Evolutionary conservation across 768 basidiomycete genomes (phyloP), one percentile per base, ranked within the genome.

Genomic region (Suillus variegatus): DNA sequence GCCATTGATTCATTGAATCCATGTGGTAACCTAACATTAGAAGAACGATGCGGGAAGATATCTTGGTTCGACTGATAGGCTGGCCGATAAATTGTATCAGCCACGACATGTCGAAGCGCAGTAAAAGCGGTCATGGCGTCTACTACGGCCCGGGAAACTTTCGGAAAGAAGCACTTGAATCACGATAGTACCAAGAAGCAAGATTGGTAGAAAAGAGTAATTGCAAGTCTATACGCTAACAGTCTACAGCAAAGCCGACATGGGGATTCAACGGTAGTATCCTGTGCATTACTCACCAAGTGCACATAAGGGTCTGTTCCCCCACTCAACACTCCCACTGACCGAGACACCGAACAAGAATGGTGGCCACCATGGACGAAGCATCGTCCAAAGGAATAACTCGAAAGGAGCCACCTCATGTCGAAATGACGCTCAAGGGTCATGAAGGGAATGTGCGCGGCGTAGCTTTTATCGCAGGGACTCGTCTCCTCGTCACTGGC

Each of bases 361-460:
- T 49, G 47, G 20, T 12, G 12, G 12, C 6, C 12, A 22, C 47
- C 12, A 49, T 10, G 3, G 2, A 22, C 52, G 8, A 32, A 18
- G 9, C 28, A 54, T 54, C 18, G 0, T 14, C 52, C 32, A 32
- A 6, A 32, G 32, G 32, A 32, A 32, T 32, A 32, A 32, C 32
- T 32, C 32, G 32, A 3, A 16, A 32, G 18, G 52, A 3, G 61
- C 66, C n/a, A 47, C 63, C 14, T 60, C 56, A 46, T 32, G 25
- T 49, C 18, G 7, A 47, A 28, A 10, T 47, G 25, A 28, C 28
- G 7, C 8, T 35, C 7, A 22, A 49, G 22, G 47, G 47, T 22
- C 47, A 49, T 22, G 7, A 49, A 49, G 22, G 13, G 6, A 0
- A 0, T 12, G 22, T 22, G 0, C 5, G 0, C 6, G 22, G 2